Conservation (phyloP, 805 yeast species). For the Spathaspora arborariae region DNA sequence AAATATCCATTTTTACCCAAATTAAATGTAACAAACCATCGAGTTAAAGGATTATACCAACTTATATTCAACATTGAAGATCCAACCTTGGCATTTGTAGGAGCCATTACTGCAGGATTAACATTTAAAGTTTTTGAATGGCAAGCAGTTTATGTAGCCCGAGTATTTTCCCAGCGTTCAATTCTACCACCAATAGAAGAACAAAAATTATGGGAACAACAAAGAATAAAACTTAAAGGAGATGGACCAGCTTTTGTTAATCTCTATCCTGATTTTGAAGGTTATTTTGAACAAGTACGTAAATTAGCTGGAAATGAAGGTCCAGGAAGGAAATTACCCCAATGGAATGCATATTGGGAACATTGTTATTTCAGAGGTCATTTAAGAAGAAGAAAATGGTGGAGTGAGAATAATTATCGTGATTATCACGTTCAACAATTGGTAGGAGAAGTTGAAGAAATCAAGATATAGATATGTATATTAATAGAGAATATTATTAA, state of each 20-base stretch:
- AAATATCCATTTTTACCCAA: constrained; percentile 38
- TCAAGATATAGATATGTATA: neutral
- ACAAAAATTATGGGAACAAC: constrained; percentile 28
- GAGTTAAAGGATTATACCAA: constrained; percentile 25
- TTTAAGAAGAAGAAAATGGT: constrained; percentile 11
- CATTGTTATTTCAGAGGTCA: constrained; percentile 17
- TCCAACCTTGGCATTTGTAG: constrained; percentile 41
- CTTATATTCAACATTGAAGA: constrained; percentile 45
- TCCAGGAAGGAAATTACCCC: constrained; percentile 20
- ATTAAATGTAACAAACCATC: constrained; percentile 23
- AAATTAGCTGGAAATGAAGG: constrained; percentile 19
- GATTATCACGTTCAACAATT: neutral
- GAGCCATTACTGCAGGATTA: constrained; percentile 40
- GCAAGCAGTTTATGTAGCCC: constrained; percentile 42
- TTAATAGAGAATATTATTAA: neutral
- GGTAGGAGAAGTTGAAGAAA: neutral
- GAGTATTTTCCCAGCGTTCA: constrained; percentile 40
- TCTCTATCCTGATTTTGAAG: constrained; percentile 25
- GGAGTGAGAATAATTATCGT: constrained; percentile 3
- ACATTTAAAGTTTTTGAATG: constrained; percentile 50
- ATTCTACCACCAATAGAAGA: constrained; percentile 34
- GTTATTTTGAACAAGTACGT: constrained; percentile 18
- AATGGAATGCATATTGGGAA: constrained; percentile 17
- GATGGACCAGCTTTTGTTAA: constrained; percentile 26
- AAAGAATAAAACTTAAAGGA: constrained; percentile 25